phyloP scores from a whole-genome alignment of 2,329 filamentous ascomycete genomes.

The Cladosporium halotolerans region DNA sequence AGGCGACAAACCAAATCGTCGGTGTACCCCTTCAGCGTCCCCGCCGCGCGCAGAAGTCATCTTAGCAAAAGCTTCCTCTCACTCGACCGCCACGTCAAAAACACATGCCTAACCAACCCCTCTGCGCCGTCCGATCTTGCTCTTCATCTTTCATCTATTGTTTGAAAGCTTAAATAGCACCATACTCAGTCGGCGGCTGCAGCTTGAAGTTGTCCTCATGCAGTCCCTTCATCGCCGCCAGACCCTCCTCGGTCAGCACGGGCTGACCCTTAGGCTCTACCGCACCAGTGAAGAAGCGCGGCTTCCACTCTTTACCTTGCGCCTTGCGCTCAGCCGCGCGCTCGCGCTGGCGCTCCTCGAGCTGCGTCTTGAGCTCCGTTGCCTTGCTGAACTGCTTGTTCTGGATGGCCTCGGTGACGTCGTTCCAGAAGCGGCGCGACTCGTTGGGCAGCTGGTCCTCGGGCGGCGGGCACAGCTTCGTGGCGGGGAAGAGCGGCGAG shows the following conservation, averaged over 20 bases:
- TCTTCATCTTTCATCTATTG: neutral
- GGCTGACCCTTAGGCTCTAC: constrained; percentile 57
- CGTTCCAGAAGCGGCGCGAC: constrained; percentile 78
- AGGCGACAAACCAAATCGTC: too few relatives aligned
- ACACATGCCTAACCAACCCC: too few relatives aligned
- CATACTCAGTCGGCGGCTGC: constrained; percentile 38
- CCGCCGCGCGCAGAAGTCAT: too few relatives aligned
- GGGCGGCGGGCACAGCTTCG: constrained; percentile 71
- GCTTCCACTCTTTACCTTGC: constrained; percentile 65
- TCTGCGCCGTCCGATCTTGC: neutral
- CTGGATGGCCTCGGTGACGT: constrained; percentile 78
- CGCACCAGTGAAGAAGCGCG: constrained; percentile 73
- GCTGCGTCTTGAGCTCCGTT: constrained; percentile 79
- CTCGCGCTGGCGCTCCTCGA: constrained; percentile 83
- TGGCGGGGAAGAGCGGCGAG: constrained; percentile 68
- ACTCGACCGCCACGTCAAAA: too few relatives aligned
- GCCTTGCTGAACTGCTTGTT: constrained; percentile 78
- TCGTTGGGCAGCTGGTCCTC: constrained; percentile 82
- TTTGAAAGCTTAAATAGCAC: constrained; percentile 18
- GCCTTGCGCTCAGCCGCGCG: constrained; percentile 75
- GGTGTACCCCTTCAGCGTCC: too few relatives aligned
- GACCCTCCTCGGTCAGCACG: constrained; percentile 58
- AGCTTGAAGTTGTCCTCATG: constrained; percentile 48
- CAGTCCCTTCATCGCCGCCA: constrained; percentile 49
- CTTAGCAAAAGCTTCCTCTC: too few relatives aligned